Conservation (phyloP, 2,329 filamentous ascomycete species). For the Aspergillus alliaceus region DNA sequence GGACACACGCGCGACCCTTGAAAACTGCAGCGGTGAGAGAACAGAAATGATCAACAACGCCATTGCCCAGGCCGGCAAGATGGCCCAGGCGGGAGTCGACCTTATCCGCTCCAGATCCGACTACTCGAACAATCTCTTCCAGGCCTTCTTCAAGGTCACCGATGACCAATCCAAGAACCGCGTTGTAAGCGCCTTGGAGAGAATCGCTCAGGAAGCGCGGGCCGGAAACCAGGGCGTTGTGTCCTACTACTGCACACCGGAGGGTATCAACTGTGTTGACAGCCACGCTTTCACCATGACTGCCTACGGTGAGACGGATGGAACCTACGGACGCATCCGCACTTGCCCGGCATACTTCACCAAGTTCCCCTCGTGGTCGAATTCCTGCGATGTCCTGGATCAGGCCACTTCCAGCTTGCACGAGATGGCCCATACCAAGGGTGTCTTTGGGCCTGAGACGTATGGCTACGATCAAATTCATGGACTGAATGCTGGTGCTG, state of each 20-base stretch:
- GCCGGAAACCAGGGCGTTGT: neutral
- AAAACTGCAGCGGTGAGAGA: neutral
- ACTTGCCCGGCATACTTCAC: conserved; percentile 3
- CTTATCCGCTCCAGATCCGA: neutral
- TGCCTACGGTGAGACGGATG: conserved; percentile 3
- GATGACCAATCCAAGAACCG: neutral
- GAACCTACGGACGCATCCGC: neutral
- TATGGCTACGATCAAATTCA: conserved; percentile 2
- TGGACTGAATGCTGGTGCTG: neutral
- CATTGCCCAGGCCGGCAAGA: neutral
- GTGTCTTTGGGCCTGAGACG: neutral
- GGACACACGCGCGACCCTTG: neutral
- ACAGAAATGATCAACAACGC: neutral
- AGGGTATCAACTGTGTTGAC: neutral
- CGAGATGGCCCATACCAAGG: conserved; percentile 7
- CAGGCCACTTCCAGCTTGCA: conserved; percentile 2
- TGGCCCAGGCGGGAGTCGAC: neutral
- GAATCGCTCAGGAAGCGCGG: neutral
- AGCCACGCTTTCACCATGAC: neutral
- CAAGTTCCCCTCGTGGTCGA: neutral
- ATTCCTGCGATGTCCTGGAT: neutral
- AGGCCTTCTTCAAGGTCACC: conserved; percentile 3
- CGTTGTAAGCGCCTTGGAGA: neutral
- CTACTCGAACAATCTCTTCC: neutral
- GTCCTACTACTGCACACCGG: conserved; percentile 1